Evolutionary conservation across 2,329 filamentous ascomycete species (phyloP), one percentile per base, ranked within the genome.

Genomic region (Cladosporium sp.): DNA sequence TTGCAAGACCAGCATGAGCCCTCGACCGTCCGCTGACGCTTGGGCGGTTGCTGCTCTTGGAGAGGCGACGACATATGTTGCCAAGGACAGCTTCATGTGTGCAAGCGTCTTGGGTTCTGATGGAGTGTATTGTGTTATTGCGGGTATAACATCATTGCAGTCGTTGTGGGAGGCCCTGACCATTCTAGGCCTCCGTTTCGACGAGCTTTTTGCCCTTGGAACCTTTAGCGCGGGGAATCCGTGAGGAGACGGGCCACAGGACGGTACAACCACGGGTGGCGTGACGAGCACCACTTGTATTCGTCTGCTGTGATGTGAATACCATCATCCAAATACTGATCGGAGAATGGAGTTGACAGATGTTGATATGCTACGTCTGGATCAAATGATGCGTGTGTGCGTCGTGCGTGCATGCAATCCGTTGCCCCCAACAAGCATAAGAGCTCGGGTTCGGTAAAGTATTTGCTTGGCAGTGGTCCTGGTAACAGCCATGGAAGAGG

Each of bases 1-100:
- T 81, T 76, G 72, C 82, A 84, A 58, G 81, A 81, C 72, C 83
- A 83, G 73, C 82, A 83, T 23, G 61, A 63, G 61, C 61, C 61
- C 28, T 63, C 50, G 33, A 63, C 61, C 50, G 61, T 63, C 50
- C 61, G 61, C 61, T 63, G 61, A 26, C 61, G 61, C 35, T 63
- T 63, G 35, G 61, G 61, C 50, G 61, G 50, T 33, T 63, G 61
- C 6, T 63, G 61, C 33, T 56, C 61, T 29, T 49, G 23, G 50
- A 63, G 50, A 56, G 61, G 61, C 61, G 61, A 56, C 33, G 61
- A 63, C 61, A 63, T 63, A 26, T 44, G 61, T 29, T 63, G 35
- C 60, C 46, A 35, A 21, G 37, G 49, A 37, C 46, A n/a, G 21
- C 61, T 56, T 63, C 61, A 63, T 63, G 50, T 63, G 61, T 35